These are phyloP conservation scores for Neocucurbitaria cava DNA, from an alignment of 2,329 filamentous ascomycete genomes.

Conservation along the genomic window DNA sequence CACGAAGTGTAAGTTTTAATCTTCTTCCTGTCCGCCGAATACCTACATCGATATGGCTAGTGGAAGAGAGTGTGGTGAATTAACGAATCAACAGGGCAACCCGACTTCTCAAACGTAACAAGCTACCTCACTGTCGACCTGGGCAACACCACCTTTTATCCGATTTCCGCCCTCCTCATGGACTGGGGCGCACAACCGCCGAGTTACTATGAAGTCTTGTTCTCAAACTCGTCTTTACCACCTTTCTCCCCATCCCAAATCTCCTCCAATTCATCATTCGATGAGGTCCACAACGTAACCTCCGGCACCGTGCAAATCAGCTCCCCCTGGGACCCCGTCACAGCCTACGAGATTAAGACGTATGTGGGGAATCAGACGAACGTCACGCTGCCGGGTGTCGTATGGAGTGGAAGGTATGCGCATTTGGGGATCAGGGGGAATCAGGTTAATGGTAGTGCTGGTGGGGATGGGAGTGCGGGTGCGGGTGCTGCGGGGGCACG, in stretches of 20 bases:
- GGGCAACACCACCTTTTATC: slow-evolving; percentile 43
- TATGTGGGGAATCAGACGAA: slow-evolving; percentile 57
- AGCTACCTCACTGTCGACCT: slow-evolving; percentile 66
- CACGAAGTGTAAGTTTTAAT: slow-evolving; percentile 64
- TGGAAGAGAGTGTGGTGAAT: too few species aligned
- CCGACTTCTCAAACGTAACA: slow-evolving; percentile 56
- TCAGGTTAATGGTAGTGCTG: too few species aligned
- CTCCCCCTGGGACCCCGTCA: slow-evolving; percentile 49
- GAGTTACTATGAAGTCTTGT: slow-evolving; percentile 59
- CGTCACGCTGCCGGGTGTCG: slow-evolving; percentile 46
- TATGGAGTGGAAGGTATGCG: slow-evolving; percentile 55
- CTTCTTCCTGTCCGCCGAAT: too few species aligned
- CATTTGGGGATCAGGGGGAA: slow-evolving; percentile 59
- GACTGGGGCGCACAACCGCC: slow-evolving; percentile 68
- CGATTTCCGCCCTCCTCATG: slow-evolving; percentile 60
- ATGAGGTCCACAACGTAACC: slow-evolving; percentile 25
- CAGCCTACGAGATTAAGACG: slow-evolving; percentile 45
- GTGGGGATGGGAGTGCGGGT: slow-evolving; percentile 38
- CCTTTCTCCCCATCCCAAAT: too few species aligned
- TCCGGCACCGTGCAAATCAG: slow-evolving; percentile 48
- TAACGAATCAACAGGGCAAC: slow-evolving; percentile 62
- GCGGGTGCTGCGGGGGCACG: slow-evolving; percentile 61
- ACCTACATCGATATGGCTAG: too few species aligned
- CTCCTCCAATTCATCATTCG: not conserved
- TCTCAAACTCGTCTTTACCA: slow-evolving; percentile 58